Evolutionary conservation across 1,284 basidiomycete genomes (phyloP).

Genomic region (Schizophyllum commune): DNA sequence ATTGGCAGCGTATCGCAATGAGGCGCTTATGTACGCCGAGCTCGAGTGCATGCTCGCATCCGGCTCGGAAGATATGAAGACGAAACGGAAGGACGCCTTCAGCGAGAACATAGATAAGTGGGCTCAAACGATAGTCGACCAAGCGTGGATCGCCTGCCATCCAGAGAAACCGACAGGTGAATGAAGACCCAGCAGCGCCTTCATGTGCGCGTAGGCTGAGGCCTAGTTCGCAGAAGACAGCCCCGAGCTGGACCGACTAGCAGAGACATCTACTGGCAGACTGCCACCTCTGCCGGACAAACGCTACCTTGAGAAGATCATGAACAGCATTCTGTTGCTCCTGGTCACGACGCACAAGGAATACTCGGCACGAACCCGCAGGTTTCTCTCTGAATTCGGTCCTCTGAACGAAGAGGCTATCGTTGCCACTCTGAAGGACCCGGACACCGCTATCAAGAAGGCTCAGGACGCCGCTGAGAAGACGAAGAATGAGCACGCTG

Average conservation of each 20-base stretch:
- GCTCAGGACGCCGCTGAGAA: conserved; percentile 31
- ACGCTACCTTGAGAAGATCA: conserved; percentile 26
- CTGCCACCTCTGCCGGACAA: conserved; percentile 32
- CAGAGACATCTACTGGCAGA: conserved; percentile 38
- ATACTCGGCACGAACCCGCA: conserved; percentile 47
- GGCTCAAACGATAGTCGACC: conserved; percentile 36
- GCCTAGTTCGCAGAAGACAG: conserved; percentile 22
- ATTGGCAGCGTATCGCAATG: conserved; percentile 41
- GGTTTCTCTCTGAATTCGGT: conserved; percentile 36
- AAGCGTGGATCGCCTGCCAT: conserved; percentile 41
- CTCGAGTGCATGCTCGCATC: conserved; percentile 27
- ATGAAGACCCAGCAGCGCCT: conserved; percentile 20
- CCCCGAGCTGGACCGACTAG: conserved; percentile 30
- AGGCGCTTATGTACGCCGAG: conserved; percentile 30
- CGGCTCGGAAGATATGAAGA: conserved; percentile 14
- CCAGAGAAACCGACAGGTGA: conserved; percentile 14
- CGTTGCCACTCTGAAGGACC: conserved; percentile 41
- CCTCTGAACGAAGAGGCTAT: conserved; percentile 37
- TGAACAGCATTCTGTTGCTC: conserved; percentile 45
- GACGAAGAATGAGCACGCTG: conserved; percentile 26
- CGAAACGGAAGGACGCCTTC: conserved; percentile 23
- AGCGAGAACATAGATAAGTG: conserved; percentile 33
- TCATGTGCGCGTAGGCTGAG: background rate
- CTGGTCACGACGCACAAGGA: conserved; percentile 39
- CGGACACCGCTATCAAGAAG: conserved; percentile 35